Conservation (phyloP, 163 green algal species). For the Volvox carteri region DNA sequence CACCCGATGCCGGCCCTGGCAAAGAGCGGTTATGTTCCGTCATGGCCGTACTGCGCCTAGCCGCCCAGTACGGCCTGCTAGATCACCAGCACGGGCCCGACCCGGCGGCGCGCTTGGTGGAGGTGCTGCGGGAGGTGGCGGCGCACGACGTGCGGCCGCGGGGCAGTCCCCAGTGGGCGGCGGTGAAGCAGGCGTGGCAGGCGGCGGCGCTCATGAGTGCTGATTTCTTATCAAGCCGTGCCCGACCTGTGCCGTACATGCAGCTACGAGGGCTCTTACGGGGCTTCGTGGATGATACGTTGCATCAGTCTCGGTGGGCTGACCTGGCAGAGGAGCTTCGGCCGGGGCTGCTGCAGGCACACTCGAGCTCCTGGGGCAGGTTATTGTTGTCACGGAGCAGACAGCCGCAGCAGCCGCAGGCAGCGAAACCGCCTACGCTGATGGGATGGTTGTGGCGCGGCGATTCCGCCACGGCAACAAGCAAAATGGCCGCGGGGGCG, state of each 20-base stretch:
- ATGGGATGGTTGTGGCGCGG: background rate
- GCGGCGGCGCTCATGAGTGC: background rate
- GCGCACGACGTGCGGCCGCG: background rate
- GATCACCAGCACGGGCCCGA: background rate
- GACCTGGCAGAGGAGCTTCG: conserved; percentile 7
- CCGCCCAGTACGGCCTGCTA: background rate
- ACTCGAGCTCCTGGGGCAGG: background rate
- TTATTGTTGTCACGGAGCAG: too few relatives aligned
- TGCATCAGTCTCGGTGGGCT: background rate
- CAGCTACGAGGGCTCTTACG: background rate
- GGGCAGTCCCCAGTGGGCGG: background rate
- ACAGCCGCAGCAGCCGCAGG: too few relatives aligned
- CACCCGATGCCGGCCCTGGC: background rate
- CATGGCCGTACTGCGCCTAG: background rate
- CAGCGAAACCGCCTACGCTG: background rate
- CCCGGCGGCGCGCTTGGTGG: conserved; percentile 10
- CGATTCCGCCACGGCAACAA: background rate
- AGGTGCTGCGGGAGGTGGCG: conserved; percentile 13
- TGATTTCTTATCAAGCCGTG: background rate
- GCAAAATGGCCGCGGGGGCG: background rate
- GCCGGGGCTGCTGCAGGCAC: conserved; percentile 2
- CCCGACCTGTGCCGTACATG: background rate
- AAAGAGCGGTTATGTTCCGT: background rate
- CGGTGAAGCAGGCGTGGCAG: background rate
- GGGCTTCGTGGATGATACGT: background rate